A percentile compares a stretch with the other conserved stretches of the same genome.
These are phyloP conservation scores for Saposhnikovia divaricata DNA, from an alignment of 129 eudicot species.

Conservation along the genomic window DNA sequence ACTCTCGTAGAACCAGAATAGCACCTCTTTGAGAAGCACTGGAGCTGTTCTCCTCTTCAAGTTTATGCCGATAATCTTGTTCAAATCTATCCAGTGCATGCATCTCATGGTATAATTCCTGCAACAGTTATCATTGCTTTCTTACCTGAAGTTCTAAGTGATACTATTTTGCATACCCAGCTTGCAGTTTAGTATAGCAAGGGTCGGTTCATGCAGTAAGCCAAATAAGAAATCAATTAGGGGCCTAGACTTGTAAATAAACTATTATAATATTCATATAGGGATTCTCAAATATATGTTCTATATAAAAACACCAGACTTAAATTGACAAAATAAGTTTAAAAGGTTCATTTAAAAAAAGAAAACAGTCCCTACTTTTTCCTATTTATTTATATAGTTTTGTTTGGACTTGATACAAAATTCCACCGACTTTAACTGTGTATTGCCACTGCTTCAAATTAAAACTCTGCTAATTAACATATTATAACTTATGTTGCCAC, in stretches of 20 bases:
- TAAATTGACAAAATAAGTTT: neutral
- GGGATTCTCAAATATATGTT: neutral
- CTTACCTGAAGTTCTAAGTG: neutral
- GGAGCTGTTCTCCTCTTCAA: slow-evolving; percentile 73
- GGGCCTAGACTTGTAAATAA: neutral
- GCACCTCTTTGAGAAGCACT: slow-evolving; percentile 78
- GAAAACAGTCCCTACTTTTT: neutral
- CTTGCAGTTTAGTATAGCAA: slow-evolving; percentile 1
- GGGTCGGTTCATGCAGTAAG: neutral
- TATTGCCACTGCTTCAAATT: neutral
- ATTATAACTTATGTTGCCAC: neutral
- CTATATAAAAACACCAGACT: neutral
- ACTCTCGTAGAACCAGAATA: neutral
- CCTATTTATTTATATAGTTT: neutral
- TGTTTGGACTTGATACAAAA: neutral
- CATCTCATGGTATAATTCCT: slow-evolving; percentile 96
- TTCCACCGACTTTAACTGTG: neutral
- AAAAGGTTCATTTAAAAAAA: neutral
- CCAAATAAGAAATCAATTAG: neutral
- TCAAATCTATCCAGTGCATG: slow-evolving; percentile 94
- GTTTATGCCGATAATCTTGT: slow-evolving; percentile 82
- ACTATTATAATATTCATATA: neutral
- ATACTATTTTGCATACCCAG: slow-evolving; percentile 5
- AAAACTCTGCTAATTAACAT: neutral
- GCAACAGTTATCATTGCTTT: slow-evolving; percentile 21